Percentiles rank a stretch among this genome's conserved stretches.
These are phyloP conservation scores for Sungouiozyma intestinalis DNA, from an alignment of 805 yeast genomes.

Conservation along the genomic window DNA sequence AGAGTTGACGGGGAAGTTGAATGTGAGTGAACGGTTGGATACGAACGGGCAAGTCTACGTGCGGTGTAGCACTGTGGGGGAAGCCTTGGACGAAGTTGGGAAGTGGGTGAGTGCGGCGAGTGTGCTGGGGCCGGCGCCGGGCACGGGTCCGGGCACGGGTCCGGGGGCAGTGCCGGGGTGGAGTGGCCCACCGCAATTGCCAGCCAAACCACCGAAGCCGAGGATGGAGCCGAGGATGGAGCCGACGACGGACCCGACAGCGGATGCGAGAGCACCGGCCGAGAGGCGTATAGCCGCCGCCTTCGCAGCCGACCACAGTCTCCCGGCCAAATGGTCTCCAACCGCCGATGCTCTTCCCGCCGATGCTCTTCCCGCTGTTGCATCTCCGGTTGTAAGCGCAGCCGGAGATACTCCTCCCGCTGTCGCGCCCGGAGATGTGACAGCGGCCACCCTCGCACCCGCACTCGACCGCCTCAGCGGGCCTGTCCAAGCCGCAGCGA, in stretches of 20 bases:
- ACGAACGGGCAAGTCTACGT: slow-evolving; percentile 61
- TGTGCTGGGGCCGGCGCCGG: background rate
- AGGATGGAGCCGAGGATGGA: background rate
- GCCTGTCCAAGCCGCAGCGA: too few species aligned
- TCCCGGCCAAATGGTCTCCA: too few species aligned
- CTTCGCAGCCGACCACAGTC: too few species aligned
- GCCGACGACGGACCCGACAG: background rate
- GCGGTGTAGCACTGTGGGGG: slow-evolving; percentile 28
- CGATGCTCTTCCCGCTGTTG: too few species aligned
- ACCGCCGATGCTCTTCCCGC: too few species aligned
- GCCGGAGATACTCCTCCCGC: too few species aligned
- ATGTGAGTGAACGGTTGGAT: slow-evolving; percentile 59
- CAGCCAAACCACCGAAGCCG: background rate
- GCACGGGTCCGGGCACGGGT: background rate
- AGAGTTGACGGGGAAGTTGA: slow-evolving; percentile 40
- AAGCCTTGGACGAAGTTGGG: background rate
- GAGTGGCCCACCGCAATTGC: background rate
- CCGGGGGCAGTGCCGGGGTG: background rate
- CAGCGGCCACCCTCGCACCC: too few species aligned
- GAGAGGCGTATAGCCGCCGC: too few species aligned
- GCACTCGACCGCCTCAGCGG: too few species aligned
- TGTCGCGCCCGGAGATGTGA: too few species aligned
- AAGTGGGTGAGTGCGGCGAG: too few species aligned
- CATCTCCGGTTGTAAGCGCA: too few species aligned
- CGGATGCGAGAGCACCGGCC: background rate